Evolutionary conservation across 768 basidiomycete genomes (phyloP), one percentile per base, ranked within the genome.

Genomic region (Leccinellum albellum): DNA sequence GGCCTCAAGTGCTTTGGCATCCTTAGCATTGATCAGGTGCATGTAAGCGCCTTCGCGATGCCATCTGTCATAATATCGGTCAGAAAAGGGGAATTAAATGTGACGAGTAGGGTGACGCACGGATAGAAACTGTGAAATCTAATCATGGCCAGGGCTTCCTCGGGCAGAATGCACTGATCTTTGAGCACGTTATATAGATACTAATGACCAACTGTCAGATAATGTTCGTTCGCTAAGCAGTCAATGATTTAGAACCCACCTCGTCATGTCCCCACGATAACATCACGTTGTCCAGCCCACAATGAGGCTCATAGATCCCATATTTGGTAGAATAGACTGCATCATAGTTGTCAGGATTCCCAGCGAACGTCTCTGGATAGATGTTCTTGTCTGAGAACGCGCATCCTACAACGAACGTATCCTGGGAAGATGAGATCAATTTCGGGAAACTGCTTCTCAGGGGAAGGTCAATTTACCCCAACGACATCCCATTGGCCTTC

Each of bases 401-500:
- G 75, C 91, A 94, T 7, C 93, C 93, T 40, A 94, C 89, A 58
- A 93, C 83, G 64, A 85, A 88, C 0, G 87, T 88, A 62, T 88
- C 87, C 82, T 82, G 51, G 49, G 47, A 57, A 57, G 24, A 33
- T 48, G 42, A 8, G 32, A 26, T 63, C 28, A 59, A 48, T 21
- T 37, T 29, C 50, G 49, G 31, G 52, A 54, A 53, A 20, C 2
- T 20, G 20, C 1, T 6, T 42, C 55, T 21, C 17, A 24, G 9
- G 28, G 7, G 31, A 49, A 50, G 37, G 10, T 9, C 50, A 45
- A 78, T 78, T 65, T 72, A 89, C 89, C 50, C 93, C 94, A 26
- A 96, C 94, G 50, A 95, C 93, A 60, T 94, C 93, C 94, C 94
- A 96, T 74, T 95, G 93, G 6, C 93, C 93, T 68, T 91, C 78